Conservation (phyloP, 140 eudicot species). For the Anethum foeniculum region DNA sequence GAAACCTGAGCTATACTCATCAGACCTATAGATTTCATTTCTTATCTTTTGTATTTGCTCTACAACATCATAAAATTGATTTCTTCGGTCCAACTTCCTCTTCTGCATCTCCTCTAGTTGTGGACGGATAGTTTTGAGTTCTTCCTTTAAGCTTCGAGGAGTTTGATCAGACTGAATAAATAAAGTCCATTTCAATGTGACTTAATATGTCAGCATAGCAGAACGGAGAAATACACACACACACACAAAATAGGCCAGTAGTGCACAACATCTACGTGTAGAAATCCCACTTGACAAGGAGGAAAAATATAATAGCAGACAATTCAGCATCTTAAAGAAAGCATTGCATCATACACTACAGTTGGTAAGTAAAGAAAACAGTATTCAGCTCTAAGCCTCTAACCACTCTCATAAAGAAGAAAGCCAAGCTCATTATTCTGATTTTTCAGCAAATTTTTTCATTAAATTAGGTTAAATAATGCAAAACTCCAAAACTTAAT, state of each 20-base stretch:
- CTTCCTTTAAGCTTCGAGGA: slow-evolving; percentile 68
- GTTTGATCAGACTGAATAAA: slow-evolving; percentile 59
- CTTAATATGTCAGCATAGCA: not conserved
- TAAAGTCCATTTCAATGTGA: not conserved
- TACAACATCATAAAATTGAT: slow-evolving; percentile 55
- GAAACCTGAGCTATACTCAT: slow-evolving; percentile 14
- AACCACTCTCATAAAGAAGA: not conserved
- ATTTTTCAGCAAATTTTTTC: not conserved
- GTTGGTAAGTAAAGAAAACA: not conserved
- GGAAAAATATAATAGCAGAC: not conserved
- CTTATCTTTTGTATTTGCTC: slow-evolving; percentile 55
- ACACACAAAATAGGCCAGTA: not conserved
- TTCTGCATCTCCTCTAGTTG: slow-evolving; percentile 71
- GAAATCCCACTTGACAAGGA: not conserved
- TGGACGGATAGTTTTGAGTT: slow-evolving; percentile 50
- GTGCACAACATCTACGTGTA: not conserved
- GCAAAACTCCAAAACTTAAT: not conserved
- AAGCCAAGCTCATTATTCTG: not conserved
- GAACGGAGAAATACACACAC: not conserved
- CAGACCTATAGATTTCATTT: slow-evolving; percentile 46
- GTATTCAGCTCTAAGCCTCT: not conserved
- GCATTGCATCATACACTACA: not conserved
- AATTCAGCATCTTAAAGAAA: slow-evolving; percentile 1
- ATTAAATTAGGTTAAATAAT: not conserved
- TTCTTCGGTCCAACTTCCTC: slow-evolving; percentile 57